Evolutionary conservation across 2,329 filamentous ascomycete genomes (phyloP).

Genomic region (Penicillium sp.): DNA sequence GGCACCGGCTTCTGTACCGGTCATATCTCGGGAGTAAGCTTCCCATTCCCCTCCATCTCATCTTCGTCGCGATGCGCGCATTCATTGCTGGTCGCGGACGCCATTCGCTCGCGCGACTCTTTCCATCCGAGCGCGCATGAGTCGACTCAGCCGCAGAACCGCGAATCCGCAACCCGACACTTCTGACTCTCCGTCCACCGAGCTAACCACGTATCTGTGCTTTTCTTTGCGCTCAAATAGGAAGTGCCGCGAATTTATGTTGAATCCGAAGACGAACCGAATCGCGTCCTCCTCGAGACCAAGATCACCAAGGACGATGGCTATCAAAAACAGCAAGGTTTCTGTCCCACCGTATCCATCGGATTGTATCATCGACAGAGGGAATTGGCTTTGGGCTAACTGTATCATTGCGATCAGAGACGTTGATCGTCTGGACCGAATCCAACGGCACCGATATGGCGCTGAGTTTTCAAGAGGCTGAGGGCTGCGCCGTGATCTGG

Average conservation of each 20-base stretch:
- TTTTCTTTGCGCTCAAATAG: constrained; percentile 37
- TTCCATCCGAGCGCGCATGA: constrained; percentile 12
- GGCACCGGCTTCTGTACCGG: constrained; percentile 95
- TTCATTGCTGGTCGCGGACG: constrained; percentile 7
- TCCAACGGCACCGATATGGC: constrained; percentile 93
- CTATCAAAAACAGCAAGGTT: constrained; percentile 98
- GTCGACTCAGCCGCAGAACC: constrained; percentile 7
- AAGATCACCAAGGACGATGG: constrained; percentile 90
- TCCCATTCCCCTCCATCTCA: constrained; percentile 4
- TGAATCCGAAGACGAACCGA: constrained; percentile 88
- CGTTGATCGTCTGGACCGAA: constrained; percentile 97
- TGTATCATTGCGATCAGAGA: constrained; percentile 62
- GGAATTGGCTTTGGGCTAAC: constrained; percentile 19
- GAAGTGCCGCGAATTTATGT: constrained; percentile 89
- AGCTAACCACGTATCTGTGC: constrained; percentile 3
- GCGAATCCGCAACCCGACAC: constrained; percentile 3
- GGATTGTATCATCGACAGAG: constrained; percentile 14
- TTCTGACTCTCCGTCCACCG: not conserved
- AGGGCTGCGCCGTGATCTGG: constrained; percentile 93
- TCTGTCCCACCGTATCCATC: constrained; percentile 28
- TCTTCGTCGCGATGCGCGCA: not conserved
- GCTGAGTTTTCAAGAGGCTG: constrained; percentile 94
- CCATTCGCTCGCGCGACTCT: constrained; percentile 10
- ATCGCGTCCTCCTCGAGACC: constrained; percentile 81
- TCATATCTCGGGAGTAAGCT: constrained; percentile 68